These are phyloP conservation scores for Diaporthe ilicicola DNA, from an alignment of 2,329 filamentous ascomycete genomes.

Conservation along the genomic window DNA sequence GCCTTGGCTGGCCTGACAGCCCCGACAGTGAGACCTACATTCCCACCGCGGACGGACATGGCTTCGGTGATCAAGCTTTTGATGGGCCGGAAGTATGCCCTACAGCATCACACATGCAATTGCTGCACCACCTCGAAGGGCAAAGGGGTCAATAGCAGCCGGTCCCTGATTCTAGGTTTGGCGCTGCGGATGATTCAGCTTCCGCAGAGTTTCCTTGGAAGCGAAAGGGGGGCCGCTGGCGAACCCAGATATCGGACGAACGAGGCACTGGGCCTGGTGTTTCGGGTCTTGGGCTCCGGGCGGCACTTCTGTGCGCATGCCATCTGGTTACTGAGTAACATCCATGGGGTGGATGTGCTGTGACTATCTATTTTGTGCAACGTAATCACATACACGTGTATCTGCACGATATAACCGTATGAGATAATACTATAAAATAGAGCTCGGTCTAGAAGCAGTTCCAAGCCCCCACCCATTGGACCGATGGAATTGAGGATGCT, in stretches of 20 bases:
- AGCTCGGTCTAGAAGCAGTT: neutral
- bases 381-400: neutral
- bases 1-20: neutral
- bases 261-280: constrained; percentile 8
- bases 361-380: neutral
- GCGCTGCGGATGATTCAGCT: constrained; percentile 14
- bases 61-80: neutral
- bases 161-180: constrained; percentile 9
- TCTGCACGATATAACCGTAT: neutral
- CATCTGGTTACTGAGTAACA: constrained; percentile 8
- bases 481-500: neutral
- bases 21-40: constrained; percentile 7
- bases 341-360: neutral
- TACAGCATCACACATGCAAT: neutral
- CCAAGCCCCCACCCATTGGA: neutral
- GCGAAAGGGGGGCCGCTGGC: neutral
- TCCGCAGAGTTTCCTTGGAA: neutral
- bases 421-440: neutral
- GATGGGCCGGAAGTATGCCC: neutral
- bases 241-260: neutral
- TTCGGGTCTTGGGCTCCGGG: neutral
- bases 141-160: neutral
- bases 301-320: constrained; percentile 12
- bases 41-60: neutral
- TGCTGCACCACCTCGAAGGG: neutral